Percentiles rank a stretch among this genome's conserved stretches.
phyloP scores from a whole-genome alignment of 2,329 filamentous ascomycete species.

The Sphaceloma murrayae region DNA sequence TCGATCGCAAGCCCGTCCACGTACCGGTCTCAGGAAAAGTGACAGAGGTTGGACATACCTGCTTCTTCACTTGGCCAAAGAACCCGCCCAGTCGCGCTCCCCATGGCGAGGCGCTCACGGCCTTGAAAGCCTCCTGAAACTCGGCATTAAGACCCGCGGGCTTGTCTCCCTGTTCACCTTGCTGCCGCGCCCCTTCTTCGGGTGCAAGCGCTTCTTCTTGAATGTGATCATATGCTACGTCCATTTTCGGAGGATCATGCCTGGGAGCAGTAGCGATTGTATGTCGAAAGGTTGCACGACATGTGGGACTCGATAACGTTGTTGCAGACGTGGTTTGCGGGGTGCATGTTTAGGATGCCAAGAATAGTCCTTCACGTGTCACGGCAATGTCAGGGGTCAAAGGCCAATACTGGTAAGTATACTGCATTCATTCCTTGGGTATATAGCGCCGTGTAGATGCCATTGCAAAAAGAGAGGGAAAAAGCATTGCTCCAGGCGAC shows the following conservation, averaged over 20 bases:
- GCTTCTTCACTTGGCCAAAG: conserved; percentile 85
- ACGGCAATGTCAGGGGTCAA: neutral
- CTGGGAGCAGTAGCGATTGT: too few relatives aligned
- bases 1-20: too few relatives aligned
- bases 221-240: conserved; percentile 95
- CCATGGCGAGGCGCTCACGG: conserved; percentile 86
- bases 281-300: neutral
- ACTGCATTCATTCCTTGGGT: neutral
- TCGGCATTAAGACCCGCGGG: conserved; percentile 63
- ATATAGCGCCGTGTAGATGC: conserved; percentile 12
- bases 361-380: neutral
- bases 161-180: conserved; percentile 35
- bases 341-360: conserved; percentile 3
- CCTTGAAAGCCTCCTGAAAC: conserved; percentile 89
- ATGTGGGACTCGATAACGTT: too few relatives aligned
- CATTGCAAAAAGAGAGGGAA: neutral
- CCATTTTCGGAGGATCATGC: conserved; percentile 61
- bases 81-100: conserved; percentile 79
- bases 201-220: conserved; percentile 63
- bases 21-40: too few relatives aligned
- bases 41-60: too few relatives aligned
- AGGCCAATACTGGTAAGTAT: too few relatives aligned
- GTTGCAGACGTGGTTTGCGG: neutral
- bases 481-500: too few relatives aligned
- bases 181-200: conserved; percentile 38